Base-by-base conservation (phyloP, 139 green algal species). In the Chlorella sp. region DNA sequence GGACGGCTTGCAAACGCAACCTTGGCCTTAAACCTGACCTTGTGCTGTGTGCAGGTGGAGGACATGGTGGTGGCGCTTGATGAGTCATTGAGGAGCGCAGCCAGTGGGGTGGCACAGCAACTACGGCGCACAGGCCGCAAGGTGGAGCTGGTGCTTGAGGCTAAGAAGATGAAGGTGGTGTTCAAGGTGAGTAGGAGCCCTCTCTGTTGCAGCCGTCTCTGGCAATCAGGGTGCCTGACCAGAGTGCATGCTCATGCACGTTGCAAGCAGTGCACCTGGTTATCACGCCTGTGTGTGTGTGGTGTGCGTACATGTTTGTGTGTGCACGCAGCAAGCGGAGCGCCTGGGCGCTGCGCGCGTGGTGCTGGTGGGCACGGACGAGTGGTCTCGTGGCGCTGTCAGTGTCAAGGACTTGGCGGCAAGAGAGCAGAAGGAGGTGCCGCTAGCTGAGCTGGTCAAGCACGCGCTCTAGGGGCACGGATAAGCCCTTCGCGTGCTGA, bases 81-180 rank as follows among this genome's bases (percentile, higher is more conserved):
- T 73, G 84, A 91, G 68, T 35, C 31, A 2, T 69, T 96, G 72
- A 73, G 88, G 22, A 50, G 77, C 0, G 73, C 71, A 27, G 92
- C 92, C 17, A 82, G 73, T 67, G 76, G 78, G 17, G 55, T 96
- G 5, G 94, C 94, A 4, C 32, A 72, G 17, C 74, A 62, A 36
- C 79, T 99, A 49, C 75, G 95, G 24, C 67, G 63, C 0, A 49
- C 71, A 0, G 93, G 94, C 1, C 81, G 91, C 3, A 35, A 36
- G 3, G 95, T 99, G 26, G 95, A 99, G 71, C 74, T 99, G 24
- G 84, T 97, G 35, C 82, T 99, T 51, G 93, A 99, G 73, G 62
- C 64, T 63, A 97, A 95, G 81, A 93, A 93, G 62, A 89, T 97
- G 80, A 98, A 98, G 76, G 91, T 83, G 88, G 89, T 84, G 24